Evolutionary conservation across 768 basidiomycete genomes (phyloP), one percentile per base, ranked within the genome.

Genomic region (Tricholomella constricta): DNA sequence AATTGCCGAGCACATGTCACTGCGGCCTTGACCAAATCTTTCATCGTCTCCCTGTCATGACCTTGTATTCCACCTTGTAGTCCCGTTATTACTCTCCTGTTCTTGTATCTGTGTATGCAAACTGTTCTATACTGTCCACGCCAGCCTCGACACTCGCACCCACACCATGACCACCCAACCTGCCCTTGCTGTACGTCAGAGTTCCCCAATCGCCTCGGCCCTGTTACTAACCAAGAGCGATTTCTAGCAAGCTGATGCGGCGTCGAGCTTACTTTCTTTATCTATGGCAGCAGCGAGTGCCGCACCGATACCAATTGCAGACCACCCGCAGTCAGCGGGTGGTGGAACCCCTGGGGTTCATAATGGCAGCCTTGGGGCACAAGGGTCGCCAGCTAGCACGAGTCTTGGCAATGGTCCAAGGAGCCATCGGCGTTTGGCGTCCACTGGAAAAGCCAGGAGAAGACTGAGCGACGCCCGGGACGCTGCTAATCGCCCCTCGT

Each of bases 391-490:
- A 57, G 51, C 69, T 41, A 60, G 61, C 9, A 57, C 69, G 6
- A 67, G 66, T 36, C 57, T 62, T 48, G 66, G 64, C 47, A 60
- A 50, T 53, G 67, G 66, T 26, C 59, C 65, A 46, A 81, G 72
- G 61, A 74, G 87, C 60, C 87, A 89, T 66, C 83, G 89, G 48
- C 77, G 89, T 15, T 71, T 89, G 17, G 84, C 87, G 15, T 90
- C 89, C 0, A 78, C 83, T 10, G 85, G 88, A 17, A 83, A 88
- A 69, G 76, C 81, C 22, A 82, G 83, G 64, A 78, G 90, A 60
- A 75, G 90, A 51, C 66, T 89, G 57, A 90, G 88, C 67, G 90
- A 91, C 67, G 89, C 89, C 22, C 76, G 86, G 44, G 89, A 91
- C 68, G 90, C 90, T 38, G 86, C 86, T 45, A 76, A 75, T 51